Evolutionary conservation across 2,329 filamentous ascomycete species (phyloP).

Genomic region (Monilinia laxa): DNA sequence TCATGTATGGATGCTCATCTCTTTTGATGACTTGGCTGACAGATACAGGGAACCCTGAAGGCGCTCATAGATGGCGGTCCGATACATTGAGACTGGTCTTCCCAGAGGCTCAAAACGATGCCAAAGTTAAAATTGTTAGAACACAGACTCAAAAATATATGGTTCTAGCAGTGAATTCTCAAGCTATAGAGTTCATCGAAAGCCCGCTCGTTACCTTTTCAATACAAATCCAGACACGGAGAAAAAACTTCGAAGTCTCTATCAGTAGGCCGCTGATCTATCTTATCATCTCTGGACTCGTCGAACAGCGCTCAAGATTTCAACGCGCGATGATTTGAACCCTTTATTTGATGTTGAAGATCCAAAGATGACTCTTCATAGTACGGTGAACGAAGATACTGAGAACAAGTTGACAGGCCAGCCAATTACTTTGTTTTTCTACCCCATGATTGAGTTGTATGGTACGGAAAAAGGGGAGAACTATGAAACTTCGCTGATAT

Average conservation of each 20-base stretch:
- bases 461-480: background rate
- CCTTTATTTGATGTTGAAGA: slow-evolving; percentile 18
- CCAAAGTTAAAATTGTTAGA: slow-evolving; percentile 3
- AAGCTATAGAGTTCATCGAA: slow-evolving; percentile 17
- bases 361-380: slow-evolving; percentile 19
- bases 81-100: slow-evolving; percentile 23
- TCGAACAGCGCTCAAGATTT: slow-evolving; percentile 20
- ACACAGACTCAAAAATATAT: background rate
- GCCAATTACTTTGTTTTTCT: slow-evolving; percentile 25
- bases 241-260: slow-evolving; percentile 20
- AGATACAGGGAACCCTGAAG: slow-evolving; percentile 24
- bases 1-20: background rate
- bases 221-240: background rate
- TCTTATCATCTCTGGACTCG: slow-evolving; percentile 29
- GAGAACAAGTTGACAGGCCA: slow-evolving; percentile 25
- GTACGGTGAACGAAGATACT: slow-evolving; percentile 24
- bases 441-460: slow-evolving; percentile 22
- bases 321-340: slow-evolving; percentile 21
- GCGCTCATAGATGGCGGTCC: slow-evolving; percentile 31
- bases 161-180: background rate
- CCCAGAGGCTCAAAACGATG: slow-evolving; percentile 10
- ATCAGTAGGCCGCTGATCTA: slow-evolving; percentile 18
- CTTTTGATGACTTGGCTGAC: background rate
- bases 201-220: slow-evolving; percentile 23
- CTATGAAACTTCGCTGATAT: too few species aligned